Evolutionary conservation across 768 basidiomycete species (phyloP).

Genomic region (Phlegmacium glaucopus): DNA sequence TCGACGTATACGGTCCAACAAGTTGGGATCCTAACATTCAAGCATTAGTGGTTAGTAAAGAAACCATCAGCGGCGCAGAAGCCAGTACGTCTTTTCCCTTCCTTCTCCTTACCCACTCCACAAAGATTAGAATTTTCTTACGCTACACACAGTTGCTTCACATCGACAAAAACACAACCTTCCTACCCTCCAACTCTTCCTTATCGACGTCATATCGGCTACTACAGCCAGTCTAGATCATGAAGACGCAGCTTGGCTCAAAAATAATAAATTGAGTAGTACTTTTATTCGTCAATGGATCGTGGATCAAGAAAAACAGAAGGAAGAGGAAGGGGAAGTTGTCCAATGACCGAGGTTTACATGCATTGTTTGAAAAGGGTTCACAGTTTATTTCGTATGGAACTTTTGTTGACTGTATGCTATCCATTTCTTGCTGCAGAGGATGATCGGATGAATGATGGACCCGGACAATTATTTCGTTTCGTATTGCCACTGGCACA

Average conservation of each 20-base stretch:
- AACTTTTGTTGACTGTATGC: too few relatives aligned
- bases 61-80: constrained; percentile 75
- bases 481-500: too few relatives aligned
- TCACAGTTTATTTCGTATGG: too few relatives aligned
- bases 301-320: constrained; percentile 29
- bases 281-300: constrained; percentile 93
- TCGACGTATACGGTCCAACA: constrained; percentile 91
- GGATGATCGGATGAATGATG: too few relatives aligned
- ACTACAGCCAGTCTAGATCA: constrained; percentile 54
- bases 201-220: constrained; percentile 89
- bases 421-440: too few relatives aligned
- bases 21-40: constrained; percentile 86
- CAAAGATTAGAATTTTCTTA: too few relatives aligned
- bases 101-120: background rate
- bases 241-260: constrained; percentile 65
- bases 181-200: constrained; percentile 59
- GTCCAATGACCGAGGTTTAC: too few relatives aligned
- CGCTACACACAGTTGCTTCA: constrained; percentile 55
- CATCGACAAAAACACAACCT: constrained; percentile 54
- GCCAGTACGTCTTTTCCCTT: constrained; percentile 50
- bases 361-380: too few relatives aligned
- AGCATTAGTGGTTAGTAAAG: constrained; percentile 86
- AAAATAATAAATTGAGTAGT: constrained; percentile 89
- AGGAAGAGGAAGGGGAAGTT: constrained; percentile 16
- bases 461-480: too few relatives aligned